Base-by-base conservation (phyloP, 129 eudicot species). In the Deinandra increscens region DNA sequence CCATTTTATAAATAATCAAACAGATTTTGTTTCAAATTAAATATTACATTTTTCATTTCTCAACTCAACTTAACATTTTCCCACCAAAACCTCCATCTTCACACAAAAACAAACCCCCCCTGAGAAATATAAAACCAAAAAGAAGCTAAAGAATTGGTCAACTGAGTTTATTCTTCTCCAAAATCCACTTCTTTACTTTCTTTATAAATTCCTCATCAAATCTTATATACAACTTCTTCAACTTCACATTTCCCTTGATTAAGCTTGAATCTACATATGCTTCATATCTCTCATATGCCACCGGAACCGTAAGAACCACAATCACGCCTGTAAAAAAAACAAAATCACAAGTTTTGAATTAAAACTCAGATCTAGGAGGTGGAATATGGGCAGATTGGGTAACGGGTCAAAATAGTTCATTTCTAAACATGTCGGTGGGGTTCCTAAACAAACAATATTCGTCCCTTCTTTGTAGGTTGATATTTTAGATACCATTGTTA, bases 241-340 rank as follows among this genome's bases (percentile, higher is more conserved):
- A 51, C 61, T 75, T 78, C 71, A 70, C 62, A 66, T 66, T 82
- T 53, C 75, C 77, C 72, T 38, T 39, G 43, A 82, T 31, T 23
- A 81, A 33, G 54, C 50, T 72, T 48, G 62, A 72, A 51, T 88
- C 95, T 15, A 91, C 82, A 42, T 29, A 69, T 66, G 87, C 81
- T 75, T 88, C 86, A 23, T 76, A 86, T 78, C 84, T 88, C 77
- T 91, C 98, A n/a, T 84, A 91, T 15, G 83, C 65, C 54, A 80
- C 94, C 22, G 96, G 96, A 81, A 88, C 73, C 22, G 95, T 88
- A 39, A 92, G 89, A 72, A 77, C 42, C 42, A 82, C 29, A 49
- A 88, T 49, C 50, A 88, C 72, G 74, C 91, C 98, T 86, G 91
- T 84, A n/a, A 41, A 10, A 33, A 26, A 42, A 23, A 41, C 48